phyloP scores from a whole-genome alignment of 1,284 basidiomycete species.

The Marasmius sp. region DNA sequence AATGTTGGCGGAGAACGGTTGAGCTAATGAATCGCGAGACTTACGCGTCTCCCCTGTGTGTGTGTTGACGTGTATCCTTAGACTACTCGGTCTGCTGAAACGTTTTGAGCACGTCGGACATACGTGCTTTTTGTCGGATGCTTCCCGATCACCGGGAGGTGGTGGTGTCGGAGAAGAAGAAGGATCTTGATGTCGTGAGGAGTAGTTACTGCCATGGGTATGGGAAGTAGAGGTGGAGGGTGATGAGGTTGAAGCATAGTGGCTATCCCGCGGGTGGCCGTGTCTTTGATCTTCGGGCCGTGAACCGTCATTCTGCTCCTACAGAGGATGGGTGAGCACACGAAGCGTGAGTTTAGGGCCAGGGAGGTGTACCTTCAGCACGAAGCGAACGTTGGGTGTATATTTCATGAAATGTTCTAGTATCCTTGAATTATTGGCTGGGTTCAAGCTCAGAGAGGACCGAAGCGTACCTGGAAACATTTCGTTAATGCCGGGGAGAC shows the following conservation, averaged over 20 bases:
- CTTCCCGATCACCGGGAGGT: conserved; percentile 10
- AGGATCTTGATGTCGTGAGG: conserved; percentile 18
- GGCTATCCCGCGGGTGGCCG: no score
- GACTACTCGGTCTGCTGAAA: conserved; percentile 77
- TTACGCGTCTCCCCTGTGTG: conserved; percentile 78
- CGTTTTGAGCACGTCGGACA: conserved; percentile 67
- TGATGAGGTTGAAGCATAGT: no score
- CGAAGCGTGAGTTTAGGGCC: background rate
- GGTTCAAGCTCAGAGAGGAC: conserved; percentile 3
- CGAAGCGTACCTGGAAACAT: conserved; percentile 50
- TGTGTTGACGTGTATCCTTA: conserved; percentile 73
- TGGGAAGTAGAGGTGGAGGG: background rate
- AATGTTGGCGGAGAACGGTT: background rate
- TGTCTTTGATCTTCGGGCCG: no score
- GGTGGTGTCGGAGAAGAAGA: background rate
- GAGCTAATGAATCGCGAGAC: conserved; percentile 27
- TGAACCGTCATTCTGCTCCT: background rate
- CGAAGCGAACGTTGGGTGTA: background rate
- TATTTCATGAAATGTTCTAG: conserved; percentile 26
- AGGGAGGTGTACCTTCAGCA: background rate
- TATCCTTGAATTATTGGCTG: background rate
- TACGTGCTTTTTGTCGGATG: conserved; percentile 48
- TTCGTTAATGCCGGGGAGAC: conserved; percentile 53
- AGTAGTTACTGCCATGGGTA: background rate
- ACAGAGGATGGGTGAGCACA: background rate